Evolutionary conservation across 768 basidiomycete genomes (phyloP).

Genomic region (Neoboletus magnificus): DNA sequence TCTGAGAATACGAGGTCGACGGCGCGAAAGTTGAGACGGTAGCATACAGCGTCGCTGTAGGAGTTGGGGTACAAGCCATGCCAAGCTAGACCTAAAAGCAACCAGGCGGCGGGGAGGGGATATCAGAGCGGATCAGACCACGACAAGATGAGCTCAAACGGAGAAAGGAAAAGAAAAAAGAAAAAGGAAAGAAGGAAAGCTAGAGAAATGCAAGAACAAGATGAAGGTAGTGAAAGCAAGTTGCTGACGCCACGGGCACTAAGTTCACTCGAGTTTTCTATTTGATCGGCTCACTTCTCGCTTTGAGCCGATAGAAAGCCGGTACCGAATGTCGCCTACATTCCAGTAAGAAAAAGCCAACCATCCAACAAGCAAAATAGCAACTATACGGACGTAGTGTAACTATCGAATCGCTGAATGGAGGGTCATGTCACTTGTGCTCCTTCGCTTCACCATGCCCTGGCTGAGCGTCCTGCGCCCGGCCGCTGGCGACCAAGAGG

Average conservation of each 20-base stretch:
- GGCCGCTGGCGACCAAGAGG: slow-evolving; percentile 25
- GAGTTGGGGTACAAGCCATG: slow-evolving; percentile 41
- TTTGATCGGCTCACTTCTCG: too few relatives aligned
- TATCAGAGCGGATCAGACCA: background rate
- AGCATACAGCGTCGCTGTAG: slow-evolving; percentile 43
- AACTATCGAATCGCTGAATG: slow-evolving; percentile 75
- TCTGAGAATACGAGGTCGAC: slow-evolving; percentile 37
- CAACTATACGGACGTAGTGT: background rate
- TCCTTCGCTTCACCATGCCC: slow-evolving; percentile 18
- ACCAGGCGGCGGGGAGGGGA: background rate
- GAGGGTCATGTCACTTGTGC: slow-evolving; percentile 19
- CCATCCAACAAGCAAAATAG: background rate
- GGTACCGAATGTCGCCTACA: background rate
- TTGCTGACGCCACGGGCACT: background rate
- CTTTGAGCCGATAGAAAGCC: too few relatives aligned
- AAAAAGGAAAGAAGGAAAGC: background rate
- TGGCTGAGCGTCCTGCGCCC: slow-evolving; percentile 21
- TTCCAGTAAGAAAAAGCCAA: background rate
- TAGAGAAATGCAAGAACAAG: slow-evolving; percentile 4
- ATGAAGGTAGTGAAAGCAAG: background rate
- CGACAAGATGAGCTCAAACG: background rate
- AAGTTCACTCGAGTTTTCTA: background rate
- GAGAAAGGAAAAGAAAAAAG: background rate
- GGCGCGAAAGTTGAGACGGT: slow-evolving; percentile 34
- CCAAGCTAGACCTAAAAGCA: background rate